A percentile compares a stretch with the other conserved stretches of the same genome.
Evolutionary conservation across 768 basidiomycete genomes (phyloP).

Genomic region (Hygrocybe punicea): DNA sequence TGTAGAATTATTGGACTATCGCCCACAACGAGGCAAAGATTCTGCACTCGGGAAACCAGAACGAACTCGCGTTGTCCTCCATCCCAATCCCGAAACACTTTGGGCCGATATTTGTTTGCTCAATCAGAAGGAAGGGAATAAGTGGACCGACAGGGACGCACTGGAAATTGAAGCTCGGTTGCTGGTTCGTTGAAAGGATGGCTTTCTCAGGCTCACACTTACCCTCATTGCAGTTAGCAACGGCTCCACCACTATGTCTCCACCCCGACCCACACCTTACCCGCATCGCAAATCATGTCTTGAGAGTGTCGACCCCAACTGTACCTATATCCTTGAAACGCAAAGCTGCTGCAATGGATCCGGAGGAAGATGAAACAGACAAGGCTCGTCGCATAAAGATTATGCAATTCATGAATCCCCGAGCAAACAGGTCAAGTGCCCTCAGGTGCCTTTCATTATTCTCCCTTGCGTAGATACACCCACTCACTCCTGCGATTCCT

Average conservation of each 20-base stretch:
- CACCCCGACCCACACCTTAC: constrained; percentile 76
- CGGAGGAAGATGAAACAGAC: constrained; percentile 74
- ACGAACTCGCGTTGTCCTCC: constrained; percentile 68
- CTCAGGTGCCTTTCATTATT: constrained; percentile 43
- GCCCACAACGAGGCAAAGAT: constrained; percentile 57
- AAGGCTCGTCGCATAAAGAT: constrained; percentile 71
- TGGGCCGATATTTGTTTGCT: constrained; percentile 76
- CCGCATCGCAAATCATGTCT: constrained; percentile 70
- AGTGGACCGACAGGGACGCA: constrained; percentile 70
- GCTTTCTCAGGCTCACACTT: neutral
- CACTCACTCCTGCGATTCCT: neutral
- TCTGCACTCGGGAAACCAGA: constrained; percentile 56
- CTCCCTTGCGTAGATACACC: constrained; percentile 3
- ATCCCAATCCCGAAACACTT: constrained; percentile 71
- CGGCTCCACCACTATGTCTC: constrained; percentile 71
- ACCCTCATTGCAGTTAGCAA: constrained; percentile 54
- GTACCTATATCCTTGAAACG: constrained; percentile 72
- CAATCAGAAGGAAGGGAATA: constrained; percentile 53
- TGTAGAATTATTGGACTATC: constrained; percentile 77
- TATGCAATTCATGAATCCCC: constrained; percentile 74
- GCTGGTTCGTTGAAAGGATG: constrained; percentile 49
- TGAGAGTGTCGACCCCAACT: constrained; percentile 70
- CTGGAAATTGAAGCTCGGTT: constrained; percentile 72
- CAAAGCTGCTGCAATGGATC: constrained; percentile 65
- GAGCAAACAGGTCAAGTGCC: constrained; percentile 44